Conservation (phyloP, 2,329 filamentous ascomycete genomes). For the Hypoxylon sp. region DNA sequence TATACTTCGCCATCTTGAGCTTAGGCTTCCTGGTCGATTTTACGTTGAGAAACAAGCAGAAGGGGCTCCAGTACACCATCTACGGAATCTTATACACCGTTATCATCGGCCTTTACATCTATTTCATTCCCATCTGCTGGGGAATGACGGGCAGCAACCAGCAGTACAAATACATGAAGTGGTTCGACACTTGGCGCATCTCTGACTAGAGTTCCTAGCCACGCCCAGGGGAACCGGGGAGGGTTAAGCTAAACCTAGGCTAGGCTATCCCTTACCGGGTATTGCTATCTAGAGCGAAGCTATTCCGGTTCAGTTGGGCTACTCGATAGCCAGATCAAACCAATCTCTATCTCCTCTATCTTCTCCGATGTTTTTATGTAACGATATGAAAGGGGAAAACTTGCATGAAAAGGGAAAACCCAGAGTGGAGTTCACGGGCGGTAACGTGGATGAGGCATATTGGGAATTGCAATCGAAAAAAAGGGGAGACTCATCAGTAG, state of each 20-base stretch:
- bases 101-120: slow-evolving; percentile 84
- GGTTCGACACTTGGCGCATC: slow-evolving; percentile 89
- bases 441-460: slow-evolving; percentile 42
- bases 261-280: slow-evolving; percentile 9
- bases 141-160: slow-evolving; percentile 89
- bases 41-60: slow-evolving; percentile 75
- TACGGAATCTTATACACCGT: slow-evolving; percentile 79
- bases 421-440: slow-evolving; percentile 43
- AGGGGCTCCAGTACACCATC: slow-evolving; percentile 72
- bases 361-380: slow-evolving; percentile 42
- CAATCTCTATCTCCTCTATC: slow-evolving; percentile 35
- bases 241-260: slow-evolving; percentile 12
- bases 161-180: slow-evolving; percentile 92
- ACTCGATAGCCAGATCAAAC: slow-evolving; percentile 20
- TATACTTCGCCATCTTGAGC: slow-evolving; percentile 95
- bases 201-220: slow-evolving; percentile 64
- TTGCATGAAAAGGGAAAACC: slow-evolving; percentile 39
- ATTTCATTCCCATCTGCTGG: slow-evolving; percentile 95
- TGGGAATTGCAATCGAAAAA: slow-evolving; percentile 25
- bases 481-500: slow-evolving; percentile 22
- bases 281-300: slow-evolving; percentile 19
- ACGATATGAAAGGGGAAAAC: slow-evolving; percentile 42
- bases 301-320: slow-evolving; percentile 30
- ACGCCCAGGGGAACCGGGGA: slow-evolving; percentile 5
- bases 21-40: slow-evolving; percentile 92